A percentile compares a stretch with the other conserved stretches of the same genome.
Conservation (phyloP, 2,329 filamentous ascomycete species). For the Cercospora canescens region DNA sequence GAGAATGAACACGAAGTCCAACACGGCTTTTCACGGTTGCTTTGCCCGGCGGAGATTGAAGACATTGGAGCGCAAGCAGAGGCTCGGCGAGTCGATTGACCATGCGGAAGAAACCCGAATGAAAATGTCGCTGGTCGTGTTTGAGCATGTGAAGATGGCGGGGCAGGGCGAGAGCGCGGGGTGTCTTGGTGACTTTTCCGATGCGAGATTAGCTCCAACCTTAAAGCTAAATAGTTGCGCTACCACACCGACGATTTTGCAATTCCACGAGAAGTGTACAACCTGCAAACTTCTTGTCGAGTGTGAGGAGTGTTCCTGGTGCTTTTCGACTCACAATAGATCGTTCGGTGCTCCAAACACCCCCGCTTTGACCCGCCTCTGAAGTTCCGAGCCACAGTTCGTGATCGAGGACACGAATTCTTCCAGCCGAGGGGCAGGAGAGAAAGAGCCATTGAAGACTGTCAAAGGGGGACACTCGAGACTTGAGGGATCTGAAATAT, state of each 20-base stretch:
- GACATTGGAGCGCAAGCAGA: not conserved
- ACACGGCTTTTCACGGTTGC: not conserved
- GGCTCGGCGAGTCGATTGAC: not conserved
- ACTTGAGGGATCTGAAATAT: not conserved
- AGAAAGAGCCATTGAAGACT: not conserved
- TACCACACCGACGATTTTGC: not conserved
- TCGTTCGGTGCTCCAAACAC: not conserved
- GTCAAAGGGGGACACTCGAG: not conserved
- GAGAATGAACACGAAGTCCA: constrained; percentile 2
- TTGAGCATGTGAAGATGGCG: constrained; percentile 5
- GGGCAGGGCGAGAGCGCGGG: constrained; percentile 1
- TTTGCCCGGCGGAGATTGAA: not conserved
- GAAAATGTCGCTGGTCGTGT: not conserved
- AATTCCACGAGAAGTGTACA: not conserved
- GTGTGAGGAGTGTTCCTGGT: not conserved
- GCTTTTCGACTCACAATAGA: not conserved
- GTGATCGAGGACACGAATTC: not conserved
- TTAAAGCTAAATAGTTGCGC: constrained; percentile 3
- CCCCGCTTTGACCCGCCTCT: not conserved
- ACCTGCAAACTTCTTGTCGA: not conserved
- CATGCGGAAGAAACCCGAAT: not conserved
- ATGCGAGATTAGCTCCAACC: constrained; percentile 1
- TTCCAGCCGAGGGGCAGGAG: not conserved
- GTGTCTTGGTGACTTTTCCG: not conserved
- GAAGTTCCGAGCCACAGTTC: not conserved